Evolutionary conservation across 805 yeast genomes (phyloP).

Genomic region (Ogataea philodendri): DNA sequence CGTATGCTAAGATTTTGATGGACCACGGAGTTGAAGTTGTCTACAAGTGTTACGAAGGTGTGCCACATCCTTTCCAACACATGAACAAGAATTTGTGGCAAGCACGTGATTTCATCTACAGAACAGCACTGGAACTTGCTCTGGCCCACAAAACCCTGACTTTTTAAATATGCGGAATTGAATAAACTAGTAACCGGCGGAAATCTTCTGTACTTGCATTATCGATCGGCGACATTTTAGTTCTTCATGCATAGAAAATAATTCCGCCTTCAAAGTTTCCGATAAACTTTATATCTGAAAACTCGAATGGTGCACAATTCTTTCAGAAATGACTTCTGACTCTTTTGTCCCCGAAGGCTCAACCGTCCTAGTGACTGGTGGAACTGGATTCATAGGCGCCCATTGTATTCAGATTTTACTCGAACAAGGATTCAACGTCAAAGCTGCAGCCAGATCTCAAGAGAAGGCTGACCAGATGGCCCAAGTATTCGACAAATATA

Average conservation of each 20-base stretch:
- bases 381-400: constrained; percentile 49
- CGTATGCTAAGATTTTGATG: constrained; percentile 30
- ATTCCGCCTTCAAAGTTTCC: constrained; percentile 1
- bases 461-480: constrained; percentile 22
- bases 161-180: constrained; percentile 6
- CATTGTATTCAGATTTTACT: constrained; percentile 38
- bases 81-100: constrained; percentile 35
- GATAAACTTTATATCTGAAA: background rate
- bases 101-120: constrained; percentile 29
- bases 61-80: constrained; percentile 36
- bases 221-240: too few relatives aligned
- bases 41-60: constrained; percentile 33
- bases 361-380: constrained; percentile 44
- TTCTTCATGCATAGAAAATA: too few relatives aligned
- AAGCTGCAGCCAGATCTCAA: constrained; percentile 44
- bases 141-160: constrained; percentile 26
- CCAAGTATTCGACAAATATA: constrained; percentile 24
- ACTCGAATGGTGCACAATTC: too few relatives aligned
- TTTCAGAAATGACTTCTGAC: constrained; percentile 3
- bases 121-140: constrained; percentile 31
- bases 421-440: constrained; percentile 39
- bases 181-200: background rate
- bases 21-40: constrained; percentile 30
- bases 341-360: background rate
- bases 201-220: background rate